Percentiles rank a stretch among this genome's conserved stretches.
Evolutionary conservation across 805 yeast genomes (phyloP).

Genomic region (Suhomyces sp.): DNA sequence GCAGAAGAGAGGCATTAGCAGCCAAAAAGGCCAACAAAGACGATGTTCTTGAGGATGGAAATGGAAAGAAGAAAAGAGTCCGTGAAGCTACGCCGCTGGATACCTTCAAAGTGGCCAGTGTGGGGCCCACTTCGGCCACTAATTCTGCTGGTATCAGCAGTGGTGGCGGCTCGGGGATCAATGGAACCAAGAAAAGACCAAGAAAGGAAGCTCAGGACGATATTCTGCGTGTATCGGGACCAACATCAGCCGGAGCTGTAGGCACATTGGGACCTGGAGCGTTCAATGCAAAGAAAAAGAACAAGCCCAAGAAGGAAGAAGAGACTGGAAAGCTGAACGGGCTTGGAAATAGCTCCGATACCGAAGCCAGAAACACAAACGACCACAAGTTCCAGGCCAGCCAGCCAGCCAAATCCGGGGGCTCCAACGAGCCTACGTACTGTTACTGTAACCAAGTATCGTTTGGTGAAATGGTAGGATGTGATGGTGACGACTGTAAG

Average conservation of each 20-base stretch:
- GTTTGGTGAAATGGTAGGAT: constrained; percentile 98
- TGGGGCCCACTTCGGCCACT: background rate
- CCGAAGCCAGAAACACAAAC: constrained; percentile 14
- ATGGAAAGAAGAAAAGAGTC: constrained; percentile 11
- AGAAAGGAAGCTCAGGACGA: constrained; percentile 12
- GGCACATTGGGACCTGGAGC: background rate
- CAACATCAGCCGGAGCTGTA: background rate
- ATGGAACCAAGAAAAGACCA: constrained; percentile 14
- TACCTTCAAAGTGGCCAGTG: background rate
- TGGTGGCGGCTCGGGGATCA: background rate
- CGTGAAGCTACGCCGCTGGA: constrained; percentile 23
- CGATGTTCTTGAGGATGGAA: constrained; percentile 24
- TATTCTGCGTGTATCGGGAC: constrained; percentile 5
- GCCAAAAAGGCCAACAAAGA: constrained; percentile 68
- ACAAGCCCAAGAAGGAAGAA: constrained; percentile 15
- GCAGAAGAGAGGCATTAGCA: constrained; percentile 88
- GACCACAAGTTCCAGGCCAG: background rate
- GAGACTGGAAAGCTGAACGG: background rate
- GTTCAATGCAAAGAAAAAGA: constrained; percentile 11
- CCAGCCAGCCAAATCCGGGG: background rate
- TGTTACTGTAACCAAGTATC: constrained; percentile 97
- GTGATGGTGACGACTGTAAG: constrained; percentile 91
- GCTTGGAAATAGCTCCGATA: constrained; percentile 3
- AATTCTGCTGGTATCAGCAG: constrained; percentile 3
- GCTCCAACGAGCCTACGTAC: constrained; percentile 67